These are phyloP conservation scores for Penicillium lagena DNA, from an alignment of 495 filamentous ascomycete species.

Conservation along the genomic window DNA sequence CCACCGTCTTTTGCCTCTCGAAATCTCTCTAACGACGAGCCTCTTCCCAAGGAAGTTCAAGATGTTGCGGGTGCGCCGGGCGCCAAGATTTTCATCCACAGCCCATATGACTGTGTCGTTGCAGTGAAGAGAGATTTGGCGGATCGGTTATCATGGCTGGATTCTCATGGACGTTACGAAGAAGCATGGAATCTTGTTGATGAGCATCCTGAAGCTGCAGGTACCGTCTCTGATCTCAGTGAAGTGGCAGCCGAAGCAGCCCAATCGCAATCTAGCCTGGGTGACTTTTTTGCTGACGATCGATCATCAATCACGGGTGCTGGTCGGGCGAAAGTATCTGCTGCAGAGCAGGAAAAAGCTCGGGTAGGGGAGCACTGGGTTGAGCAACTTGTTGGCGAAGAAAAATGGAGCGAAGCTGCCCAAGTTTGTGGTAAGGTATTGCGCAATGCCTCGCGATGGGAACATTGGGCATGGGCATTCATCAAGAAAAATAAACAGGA, in stretches of 20 bases:
- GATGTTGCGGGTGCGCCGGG: constrained; percentile 53
- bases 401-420: constrained; percentile 73
- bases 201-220: constrained; percentile 59
- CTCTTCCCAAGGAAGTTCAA: constrained; percentile 32
- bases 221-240: constrained; percentile 17
- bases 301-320: constrained; percentile 51
- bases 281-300: constrained; percentile 76
- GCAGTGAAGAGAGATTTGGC: constrained; percentile 76
- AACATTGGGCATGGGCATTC: constrained; percentile 90
- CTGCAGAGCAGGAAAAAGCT: constrained; percentile 82
- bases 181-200: constrained; percentile 85
- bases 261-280: constrained; percentile 48
- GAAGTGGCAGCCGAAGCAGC: constrained; percentile 55
- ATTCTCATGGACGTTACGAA: constrained; percentile 71
- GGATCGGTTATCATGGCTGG: constrained; percentile 80
- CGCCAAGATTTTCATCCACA: constrained; percentile 91
- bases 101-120: constrained; percentile 89
- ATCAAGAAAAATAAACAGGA: constrained; percentile 77
- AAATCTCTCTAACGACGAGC: constrained; percentile 18
- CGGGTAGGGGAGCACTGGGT: constrained; percentile 91
- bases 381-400: constrained; percentile 65
- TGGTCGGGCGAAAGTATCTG: constrained; percentile 40
- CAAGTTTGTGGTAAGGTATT: constrained; percentile 74
- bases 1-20: constrained; percentile 36
- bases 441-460: constrained; percentile 74